These are phyloP conservation scores for Cercospora sp. DNA, from an alignment of 2,329 filamentous ascomycete genomes.

Conservation along the genomic window DNA sequence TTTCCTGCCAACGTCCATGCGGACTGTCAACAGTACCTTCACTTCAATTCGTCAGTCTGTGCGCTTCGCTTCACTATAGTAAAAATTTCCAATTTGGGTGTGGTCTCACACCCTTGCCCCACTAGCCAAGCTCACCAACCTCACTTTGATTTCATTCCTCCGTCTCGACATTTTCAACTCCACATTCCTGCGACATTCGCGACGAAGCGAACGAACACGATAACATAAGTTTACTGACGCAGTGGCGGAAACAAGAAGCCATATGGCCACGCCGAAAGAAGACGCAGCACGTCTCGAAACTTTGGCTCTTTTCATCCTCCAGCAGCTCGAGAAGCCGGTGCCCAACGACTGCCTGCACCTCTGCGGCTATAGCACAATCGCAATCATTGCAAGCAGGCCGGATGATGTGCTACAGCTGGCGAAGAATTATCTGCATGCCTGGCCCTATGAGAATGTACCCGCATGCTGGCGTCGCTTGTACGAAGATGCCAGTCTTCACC, in stretches of 20 bases:
- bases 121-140: neutral
- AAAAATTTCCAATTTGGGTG: slow-evolving; percentile 6
- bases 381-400: slow-evolving; percentile 41
- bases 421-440: slow-evolving; percentile 68
- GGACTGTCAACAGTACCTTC: neutral
- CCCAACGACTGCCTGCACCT: slow-evolving; percentile 38
- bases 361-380: slow-evolving; percentile 46
- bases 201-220: neutral
- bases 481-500: slow-evolving; percentile 67
- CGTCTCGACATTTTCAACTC: neutral
- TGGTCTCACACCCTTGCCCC: neutral
- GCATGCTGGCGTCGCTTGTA: slow-evolving; percentile 69
- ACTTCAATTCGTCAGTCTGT: neutral
- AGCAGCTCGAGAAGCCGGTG: slow-evolving; percentile 17
- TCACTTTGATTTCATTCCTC: neutral
- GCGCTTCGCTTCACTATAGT: neutral
- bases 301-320: slow-evolving; percentile 5
- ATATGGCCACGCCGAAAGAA: slow-evolving; percentile 9
- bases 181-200: neutral
- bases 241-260: neutral
- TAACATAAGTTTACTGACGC: neutral
- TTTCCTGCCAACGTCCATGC: neutral
- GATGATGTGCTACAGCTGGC: slow-evolving; percentile 60
- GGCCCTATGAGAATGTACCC: slow-evolving; percentile 66
- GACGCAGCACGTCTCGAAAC: neutral